These are phyloP conservation scores for Ophiostoma ulmi DNA, from an alignment of 2,329 filamentous ascomycete species.

Conservation along the genomic window DNA sequence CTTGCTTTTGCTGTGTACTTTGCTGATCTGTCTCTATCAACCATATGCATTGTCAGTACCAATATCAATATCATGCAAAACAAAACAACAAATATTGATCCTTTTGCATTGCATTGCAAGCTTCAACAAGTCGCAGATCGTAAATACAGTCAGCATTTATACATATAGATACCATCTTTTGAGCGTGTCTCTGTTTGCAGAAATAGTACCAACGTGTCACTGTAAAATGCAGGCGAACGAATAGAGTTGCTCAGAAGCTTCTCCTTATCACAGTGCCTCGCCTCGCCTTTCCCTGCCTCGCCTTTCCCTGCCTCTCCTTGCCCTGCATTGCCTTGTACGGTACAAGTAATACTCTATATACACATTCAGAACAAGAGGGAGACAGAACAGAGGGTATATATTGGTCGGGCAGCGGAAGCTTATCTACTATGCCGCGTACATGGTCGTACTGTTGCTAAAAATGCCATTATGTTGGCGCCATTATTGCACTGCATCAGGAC, in stretches of 20 bases:
- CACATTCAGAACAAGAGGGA: no score
- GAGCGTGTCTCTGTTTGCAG: not conserved
- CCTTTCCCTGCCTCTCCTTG: not conserved
- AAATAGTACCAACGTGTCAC: not conserved
- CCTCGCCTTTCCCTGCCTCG: conserved; percentile 1
- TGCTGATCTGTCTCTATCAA: not conserved
- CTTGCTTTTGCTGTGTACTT: not conserved
- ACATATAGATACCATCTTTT: not conserved
- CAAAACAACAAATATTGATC: not conserved
- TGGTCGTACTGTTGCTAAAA: no score
- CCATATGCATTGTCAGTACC: not conserved
- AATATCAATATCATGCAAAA: not conserved
- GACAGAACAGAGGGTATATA: no score
- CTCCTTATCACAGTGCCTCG: not conserved
- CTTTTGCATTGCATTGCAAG: not conserved
- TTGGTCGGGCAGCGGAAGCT: no score
- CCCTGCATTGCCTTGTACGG: not conserved
- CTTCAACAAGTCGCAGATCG: not conserved
- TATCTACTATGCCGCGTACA: no score
- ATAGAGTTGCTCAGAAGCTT: not conserved
- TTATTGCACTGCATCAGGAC: no score
- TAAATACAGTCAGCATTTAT: not conserved
- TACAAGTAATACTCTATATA: no score
- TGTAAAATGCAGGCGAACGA: not conserved
- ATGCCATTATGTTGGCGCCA: no score